phyloP scores from a whole-genome alignment of 768 basidiomycete genomes.

The Tulasnella sp. region DNA sequence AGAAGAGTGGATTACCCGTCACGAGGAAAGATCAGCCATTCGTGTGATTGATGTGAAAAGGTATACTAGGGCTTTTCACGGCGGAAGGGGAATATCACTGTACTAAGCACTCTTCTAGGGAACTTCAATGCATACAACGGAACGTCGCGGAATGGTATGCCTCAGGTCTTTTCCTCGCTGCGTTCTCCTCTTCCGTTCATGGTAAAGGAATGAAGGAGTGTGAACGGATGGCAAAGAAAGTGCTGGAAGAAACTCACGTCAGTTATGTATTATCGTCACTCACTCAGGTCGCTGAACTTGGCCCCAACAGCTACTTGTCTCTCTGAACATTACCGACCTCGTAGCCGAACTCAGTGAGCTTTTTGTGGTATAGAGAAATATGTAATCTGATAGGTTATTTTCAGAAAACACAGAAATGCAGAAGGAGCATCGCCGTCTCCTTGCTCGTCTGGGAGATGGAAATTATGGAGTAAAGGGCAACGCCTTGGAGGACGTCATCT shows the following conservation, averaged over 20 bases:
- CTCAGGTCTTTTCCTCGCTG: neutral
- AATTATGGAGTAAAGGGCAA: neutral
- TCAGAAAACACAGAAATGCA: neutral
- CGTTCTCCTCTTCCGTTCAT: neutral
- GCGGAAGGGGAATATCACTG: neutral
- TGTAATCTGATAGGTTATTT: neutral
- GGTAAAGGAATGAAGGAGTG: neutral
- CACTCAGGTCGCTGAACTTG: neutral
- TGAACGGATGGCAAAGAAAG: neutral
- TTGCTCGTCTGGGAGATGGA: neutral
- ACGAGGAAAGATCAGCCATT: too few species aligned
- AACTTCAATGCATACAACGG: neutral
- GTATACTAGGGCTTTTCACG: neutral
- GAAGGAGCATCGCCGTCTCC: neutral
- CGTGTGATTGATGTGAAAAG: neutral
- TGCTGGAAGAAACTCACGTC: neutral
- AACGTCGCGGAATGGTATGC: neutral
- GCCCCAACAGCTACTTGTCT: neutral
- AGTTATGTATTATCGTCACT: neutral
- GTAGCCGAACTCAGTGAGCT: neutral
- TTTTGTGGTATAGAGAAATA: neutral
- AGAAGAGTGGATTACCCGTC: too few species aligned
- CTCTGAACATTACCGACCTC: neutral
- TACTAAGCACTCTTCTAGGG: neutral
- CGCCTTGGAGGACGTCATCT: neutral